Conservation (phyloP, 805 yeast species). For the Metschnikowia aberdeeniae region DNA sequence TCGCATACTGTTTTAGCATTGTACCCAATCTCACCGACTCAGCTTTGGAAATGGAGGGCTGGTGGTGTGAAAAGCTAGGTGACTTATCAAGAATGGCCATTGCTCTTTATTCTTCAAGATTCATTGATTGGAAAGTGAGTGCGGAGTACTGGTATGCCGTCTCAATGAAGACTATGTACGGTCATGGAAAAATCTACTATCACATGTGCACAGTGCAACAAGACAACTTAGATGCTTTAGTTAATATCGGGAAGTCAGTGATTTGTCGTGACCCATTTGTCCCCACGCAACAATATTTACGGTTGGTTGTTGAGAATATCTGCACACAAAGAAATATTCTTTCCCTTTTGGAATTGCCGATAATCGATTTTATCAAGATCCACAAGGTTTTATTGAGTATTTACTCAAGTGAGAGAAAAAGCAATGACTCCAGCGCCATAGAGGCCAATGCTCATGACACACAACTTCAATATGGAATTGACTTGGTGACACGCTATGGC, state of each 20-base stretch:
- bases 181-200: slow-evolving; percentile 82
- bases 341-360: slow-evolving; percentile 56
- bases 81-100: slow-evolving; percentile 86
- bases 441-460: slow-evolving; percentile 33
- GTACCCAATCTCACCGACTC: slow-evolving; percentile 53
- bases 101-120: slow-evolving; percentile 73
- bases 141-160: slow-evolving; percentile 81
- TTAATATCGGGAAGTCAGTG: slow-evolving; percentile 73
- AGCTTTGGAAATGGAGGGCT: slow-evolving; percentile 54
- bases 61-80: slow-evolving; percentile 85
- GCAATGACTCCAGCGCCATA: slow-evolving; percentile 1
- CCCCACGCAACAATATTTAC: slow-evolving; percentile 74
- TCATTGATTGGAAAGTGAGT: slow-evolving; percentile 80
- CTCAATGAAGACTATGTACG: slow-evolving; percentile 69
- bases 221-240: slow-evolving; percentile 70
- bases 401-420: slow-evolving; percentile 8
- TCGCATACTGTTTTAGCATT: slow-evolving; percentile 65
- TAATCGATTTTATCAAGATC: slow-evolving; percentile 59
- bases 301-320: slow-evolving; percentile 75
- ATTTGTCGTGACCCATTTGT: slow-evolving; percentile 80
- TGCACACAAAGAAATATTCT: slow-evolving; percentile 59
- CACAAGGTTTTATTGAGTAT: slow-evolving; percentile 65
- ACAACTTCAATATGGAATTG: slow-evolving; percentile 51
- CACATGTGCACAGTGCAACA: slow-evolving; percentile 87
- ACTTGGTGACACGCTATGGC: slow-evolving; percentile 61